Evolutionary conservation across 2,329 filamentous ascomycete species (phyloP).

Genomic region (Parasarocladium wereldwijsianum): DNA sequence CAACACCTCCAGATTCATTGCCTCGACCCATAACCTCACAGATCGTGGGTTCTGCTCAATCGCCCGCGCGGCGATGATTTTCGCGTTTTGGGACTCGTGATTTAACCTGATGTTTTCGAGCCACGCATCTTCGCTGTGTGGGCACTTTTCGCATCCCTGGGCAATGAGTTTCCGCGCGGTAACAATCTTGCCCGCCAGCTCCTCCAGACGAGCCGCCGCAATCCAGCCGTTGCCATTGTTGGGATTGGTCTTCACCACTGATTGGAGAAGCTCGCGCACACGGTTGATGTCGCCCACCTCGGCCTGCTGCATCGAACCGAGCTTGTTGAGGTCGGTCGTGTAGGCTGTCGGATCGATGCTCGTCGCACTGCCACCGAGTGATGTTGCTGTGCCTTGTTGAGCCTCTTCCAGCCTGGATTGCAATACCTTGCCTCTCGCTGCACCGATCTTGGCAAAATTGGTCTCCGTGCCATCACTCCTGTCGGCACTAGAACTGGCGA

Average conservation of each 20-base stretch:
- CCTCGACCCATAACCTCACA: slow-evolving; percentile 84
- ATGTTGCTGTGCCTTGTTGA: slow-evolving; percentile 51
- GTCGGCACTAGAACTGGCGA: slow-evolving; percentile 38
- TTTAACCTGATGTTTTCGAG: slow-evolving; percentile 90
- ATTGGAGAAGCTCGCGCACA: slow-evolving; percentile 82
- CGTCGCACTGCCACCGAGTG: slow-evolving; percentile 60
- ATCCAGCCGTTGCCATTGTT: slow-evolving; percentile 94
- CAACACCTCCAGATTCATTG: slow-evolving; percentile 82
- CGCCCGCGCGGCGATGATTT: slow-evolving; percentile 85
- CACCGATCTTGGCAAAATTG: slow-evolving; percentile 95
- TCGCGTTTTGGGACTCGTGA: slow-evolving; percentile 72
- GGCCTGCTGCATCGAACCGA: slow-evolving; percentile 69
- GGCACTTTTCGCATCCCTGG: slow-evolving; percentile 78
- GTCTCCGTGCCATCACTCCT: slow-evolving; percentile 97
- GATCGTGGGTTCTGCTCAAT: slow-evolving; percentile 85
- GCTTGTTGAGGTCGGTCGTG: slow-evolving; percentile 76
- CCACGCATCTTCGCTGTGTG: slow-evolving; percentile 91
- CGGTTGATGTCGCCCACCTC: slow-evolving; percentile 92
- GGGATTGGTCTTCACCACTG: slow-evolving; percentile 92
- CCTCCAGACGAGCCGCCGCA: slow-evolving; percentile 80
- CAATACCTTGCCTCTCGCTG: slow-evolving; percentile 87
- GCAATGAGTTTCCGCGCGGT: slow-evolving; percentile 80
- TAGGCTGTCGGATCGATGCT: slow-evolving; percentile 94
- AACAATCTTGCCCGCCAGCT: slow-evolving; percentile 81
- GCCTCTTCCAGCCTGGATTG: slow-evolving; percentile 89